A percentile compares a stretch with the other conserved stretches of the same genome.
Evolutionary conservation across 2,329 filamentous ascomycete genomes (phyloP).

Genomic region (Aspergillus transmontanensis): DNA sequence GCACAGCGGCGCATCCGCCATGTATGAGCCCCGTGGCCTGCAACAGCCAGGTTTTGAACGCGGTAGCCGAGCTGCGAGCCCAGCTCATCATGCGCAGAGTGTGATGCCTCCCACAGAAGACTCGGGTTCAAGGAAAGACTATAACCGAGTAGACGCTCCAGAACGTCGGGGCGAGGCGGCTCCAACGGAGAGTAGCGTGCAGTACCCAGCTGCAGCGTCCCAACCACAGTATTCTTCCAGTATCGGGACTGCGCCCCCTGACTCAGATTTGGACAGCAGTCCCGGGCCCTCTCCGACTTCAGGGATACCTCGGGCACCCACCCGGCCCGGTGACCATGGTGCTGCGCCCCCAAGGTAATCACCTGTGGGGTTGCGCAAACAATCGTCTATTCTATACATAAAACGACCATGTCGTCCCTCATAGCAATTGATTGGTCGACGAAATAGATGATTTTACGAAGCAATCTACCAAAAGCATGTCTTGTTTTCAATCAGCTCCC

Average conservation of each 20-base stretch:
- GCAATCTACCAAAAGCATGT: not conserved
- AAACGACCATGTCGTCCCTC: not conserved
- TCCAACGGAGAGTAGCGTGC: not conserved
- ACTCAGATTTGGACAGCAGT: slow-evolving; percentile 16
- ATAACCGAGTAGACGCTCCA: slow-evolving; percentile 4
- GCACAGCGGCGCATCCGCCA: slow-evolving; percentile 11
- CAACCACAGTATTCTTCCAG: slow-evolving; percentile 12
- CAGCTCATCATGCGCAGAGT: not conserved
- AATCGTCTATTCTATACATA: not conserved
- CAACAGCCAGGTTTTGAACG: slow-evolving; percentile 5
- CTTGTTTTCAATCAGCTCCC: not conserved
- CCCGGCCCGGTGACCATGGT: not conserved
- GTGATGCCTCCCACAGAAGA: not conserved
- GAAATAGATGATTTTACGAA: not conserved
- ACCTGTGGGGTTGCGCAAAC: not conserved
- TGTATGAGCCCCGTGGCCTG: slow-evolving; percentile 7
- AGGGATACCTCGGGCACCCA: slow-evolving; percentile 2
- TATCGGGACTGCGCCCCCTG: slow-evolving; percentile 10
- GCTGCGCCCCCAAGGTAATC: not conserved
- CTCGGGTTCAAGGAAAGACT: not conserved
- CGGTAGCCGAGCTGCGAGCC: not conserved
- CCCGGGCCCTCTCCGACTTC: slow-evolving; percentile 9
- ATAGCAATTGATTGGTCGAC: not conserved
- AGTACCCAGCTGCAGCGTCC: not conserved
- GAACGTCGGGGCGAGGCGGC: slow-evolving; percentile 6